These are phyloP conservation scores for Daldinia concentrica DNA, from an alignment of 495 filamentous ascomycete genomes.

Conservation along the genomic window DNA sequence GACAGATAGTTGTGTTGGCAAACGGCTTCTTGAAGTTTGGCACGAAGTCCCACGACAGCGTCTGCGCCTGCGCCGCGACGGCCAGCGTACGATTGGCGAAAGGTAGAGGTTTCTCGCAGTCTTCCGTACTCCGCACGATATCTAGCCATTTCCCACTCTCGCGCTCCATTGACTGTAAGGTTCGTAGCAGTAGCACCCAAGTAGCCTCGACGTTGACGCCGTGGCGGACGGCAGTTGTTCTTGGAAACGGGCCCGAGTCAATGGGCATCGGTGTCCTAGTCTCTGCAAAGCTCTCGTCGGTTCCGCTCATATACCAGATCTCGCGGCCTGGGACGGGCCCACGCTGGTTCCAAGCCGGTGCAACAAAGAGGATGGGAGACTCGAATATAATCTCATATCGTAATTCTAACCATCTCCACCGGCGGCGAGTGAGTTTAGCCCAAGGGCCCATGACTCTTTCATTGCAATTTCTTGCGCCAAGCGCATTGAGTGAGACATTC, in stretches of 20 bases:
- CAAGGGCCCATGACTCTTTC: constrained; percentile 58
- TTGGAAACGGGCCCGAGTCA: constrained; percentile 35
- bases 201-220: constrained; percentile 59
- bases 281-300: constrained; percentile 45
- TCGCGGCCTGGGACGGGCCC: constrained; percentile 50
- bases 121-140: constrained; percentile 12
- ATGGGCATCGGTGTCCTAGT: constrained; percentile 43
- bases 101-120: constrained; percentile 20
- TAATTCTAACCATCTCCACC: constrained; percentile 53
- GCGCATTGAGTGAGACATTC: constrained; percentile 43
- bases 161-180: constrained; percentile 56
- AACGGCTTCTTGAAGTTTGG: constrained; percentile 60
- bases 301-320: constrained; percentile 55
- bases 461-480: constrained; percentile 53
- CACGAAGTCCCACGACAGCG: constrained; percentile 61
- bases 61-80: constrained; percentile 58
- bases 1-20: constrained; percentile 59
- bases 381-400: constrained; percentile 62
- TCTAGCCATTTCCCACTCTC: constrained; percentile 54
- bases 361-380: constrained; percentile 60
- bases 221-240: constrained; percentile 47
- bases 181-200: constrained; percentile 56
- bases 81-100: constrained; percentile 50
- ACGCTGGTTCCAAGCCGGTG: constrained; percentile 49
- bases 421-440: constrained; percentile 53